These are phyloP conservation scores for Colletotrichum gloeosporioides DNA, from an alignment of 2,329 filamentous ascomycete genomes.

Conservation along the genomic window DNA sequence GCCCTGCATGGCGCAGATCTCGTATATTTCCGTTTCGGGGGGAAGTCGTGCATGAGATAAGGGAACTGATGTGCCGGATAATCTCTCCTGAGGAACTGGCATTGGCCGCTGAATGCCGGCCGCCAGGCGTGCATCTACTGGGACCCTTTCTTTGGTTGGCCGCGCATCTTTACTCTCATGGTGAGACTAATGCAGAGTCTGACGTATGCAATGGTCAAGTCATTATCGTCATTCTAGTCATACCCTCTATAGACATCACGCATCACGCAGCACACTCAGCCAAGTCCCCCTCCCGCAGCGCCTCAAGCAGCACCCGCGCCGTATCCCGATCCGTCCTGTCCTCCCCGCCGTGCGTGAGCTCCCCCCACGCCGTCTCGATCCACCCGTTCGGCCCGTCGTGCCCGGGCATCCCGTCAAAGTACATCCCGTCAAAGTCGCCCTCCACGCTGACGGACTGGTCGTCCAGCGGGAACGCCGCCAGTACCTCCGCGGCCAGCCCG, in stretches of 20 bases:
- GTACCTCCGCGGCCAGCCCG: conserved; percentile 33
- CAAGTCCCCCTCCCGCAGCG: conserved; percentile 34
- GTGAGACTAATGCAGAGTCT: rapidly evolving
- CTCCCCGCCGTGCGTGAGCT: conserved; percentile 28
- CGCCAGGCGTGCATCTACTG: background rate
- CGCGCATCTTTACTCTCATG: background rate
- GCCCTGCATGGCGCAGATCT: background rate
- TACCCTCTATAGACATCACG: background rate
- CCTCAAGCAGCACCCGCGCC: conserved; percentile 41
- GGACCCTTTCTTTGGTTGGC: background rate
- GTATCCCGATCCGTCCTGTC: conserved; percentile 41
- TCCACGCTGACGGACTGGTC: conserved; percentile 26
- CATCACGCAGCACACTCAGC: conserved; percentile 21
- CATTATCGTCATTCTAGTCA: background rate
- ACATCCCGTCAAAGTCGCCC: conserved; percentile 30
- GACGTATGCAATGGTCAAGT: background rate
- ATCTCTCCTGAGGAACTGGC: background rate
- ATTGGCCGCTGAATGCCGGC: background rate
- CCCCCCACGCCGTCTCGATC: conserved; percentile 42
- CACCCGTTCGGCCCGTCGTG: conserved; percentile 35
- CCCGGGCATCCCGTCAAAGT: conserved; percentile 32
- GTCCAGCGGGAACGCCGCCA: conserved; percentile 36
- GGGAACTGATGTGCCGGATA: background rate
- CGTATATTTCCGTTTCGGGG: background rate
- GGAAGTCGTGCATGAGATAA: background rate